Evolutionary conservation across 495 filamentous ascomycete species (phyloP), one percentile per base, ranked within the genome.

Genomic region (Penicillium longicatenatum): DNA sequence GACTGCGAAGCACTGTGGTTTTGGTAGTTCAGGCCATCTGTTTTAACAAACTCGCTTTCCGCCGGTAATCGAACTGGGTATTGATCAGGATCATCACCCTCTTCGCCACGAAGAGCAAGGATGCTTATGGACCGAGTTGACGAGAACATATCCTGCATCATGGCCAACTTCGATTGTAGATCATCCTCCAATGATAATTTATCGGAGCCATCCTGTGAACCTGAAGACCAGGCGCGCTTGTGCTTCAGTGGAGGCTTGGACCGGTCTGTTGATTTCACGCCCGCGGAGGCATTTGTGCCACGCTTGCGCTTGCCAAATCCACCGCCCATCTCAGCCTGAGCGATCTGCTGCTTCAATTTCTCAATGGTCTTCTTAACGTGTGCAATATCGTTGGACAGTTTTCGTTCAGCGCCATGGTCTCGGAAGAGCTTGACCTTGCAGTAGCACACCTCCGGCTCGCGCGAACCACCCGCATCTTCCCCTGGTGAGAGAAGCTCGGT

Each of bases 341-440:
- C 48, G 46, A 95, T 93, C 64, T 96, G 90, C 67, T 94, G 90
- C 70, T 92, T 91, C 6, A 96, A 75, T 71, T 97, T 97, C 56
- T 96, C 92, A 60, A 96, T 96, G 0, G 85, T 89, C 78, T 96
- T 97, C 66, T 91, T 91, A 43, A 96, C 87, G 62, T 96, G 92
- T 0, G 87, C 86, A 19, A 94, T 76, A 64, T 97, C 93, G 64
- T 96, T 97, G 14, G 91, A 90, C 3, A 96, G 81, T 69, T 97
- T 97, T 41, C 93, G 85, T 72, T 97, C 93, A 0, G 93, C 93
- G 16, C 93, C 93, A 61, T 97, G 93, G 68, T 97, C 93, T 48
- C 93, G 81, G 76, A 97, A 97, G 3, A 97, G 83, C 72, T 97
- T 97, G 48, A 97, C 91, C 72, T 91, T 93, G 82, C 92, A 94